phyloP scores from a whole-genome alignment of 805 yeast species.

The Blastobotrys robertii region DNA sequence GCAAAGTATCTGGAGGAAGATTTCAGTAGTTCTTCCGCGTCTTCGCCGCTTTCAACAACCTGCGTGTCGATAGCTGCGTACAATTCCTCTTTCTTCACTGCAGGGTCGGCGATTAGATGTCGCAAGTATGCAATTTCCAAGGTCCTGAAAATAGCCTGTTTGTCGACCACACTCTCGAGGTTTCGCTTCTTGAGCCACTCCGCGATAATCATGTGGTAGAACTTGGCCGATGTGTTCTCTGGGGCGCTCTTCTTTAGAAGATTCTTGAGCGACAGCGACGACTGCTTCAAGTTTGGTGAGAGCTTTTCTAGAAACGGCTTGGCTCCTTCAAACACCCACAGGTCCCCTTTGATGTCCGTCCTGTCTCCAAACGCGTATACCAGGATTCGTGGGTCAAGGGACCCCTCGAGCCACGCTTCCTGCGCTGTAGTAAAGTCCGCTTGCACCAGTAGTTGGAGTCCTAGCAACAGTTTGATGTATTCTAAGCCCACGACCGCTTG shows the following conservation, averaged over 20 bases:
- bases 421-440: conserved; percentile 20
- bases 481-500: conserved; percentile 30
- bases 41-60: conserved; percentile 18
- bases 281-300: neutral
- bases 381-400: conserved; percentile 27
- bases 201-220: conserved; percentile 13
- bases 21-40: conserved; percentile 18
- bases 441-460: conserved; percentile 23
- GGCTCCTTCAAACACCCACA: conserved; percentile 27
- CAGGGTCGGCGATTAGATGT: conserved; percentile 14
- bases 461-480: conserved; percentile 30
- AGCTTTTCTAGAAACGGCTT: conserved; percentile 6
- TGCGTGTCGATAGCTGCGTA: conserved; percentile 19
- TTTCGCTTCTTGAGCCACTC: conserved; percentile 25
- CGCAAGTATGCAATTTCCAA: conserved; percentile 24
- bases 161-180: conserved; percentile 22
- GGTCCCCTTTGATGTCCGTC: conserved; percentile 15
- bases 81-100: conserved; percentile 18
- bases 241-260: conserved; percentile 1
- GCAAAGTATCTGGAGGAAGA: conserved; percentile 18
- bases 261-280: conserved; percentile 1
- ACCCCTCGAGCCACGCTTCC: conserved; percentile 29
- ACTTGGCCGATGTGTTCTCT: neutral
- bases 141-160: conserved; percentile 19
- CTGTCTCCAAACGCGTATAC: conserved; percentile 21